Evolutionary conservation across 805 yeast genomes (phyloP), one percentile per base, ranked within the genome.

Genomic region (Hanseniaspora singularis): DNA sequence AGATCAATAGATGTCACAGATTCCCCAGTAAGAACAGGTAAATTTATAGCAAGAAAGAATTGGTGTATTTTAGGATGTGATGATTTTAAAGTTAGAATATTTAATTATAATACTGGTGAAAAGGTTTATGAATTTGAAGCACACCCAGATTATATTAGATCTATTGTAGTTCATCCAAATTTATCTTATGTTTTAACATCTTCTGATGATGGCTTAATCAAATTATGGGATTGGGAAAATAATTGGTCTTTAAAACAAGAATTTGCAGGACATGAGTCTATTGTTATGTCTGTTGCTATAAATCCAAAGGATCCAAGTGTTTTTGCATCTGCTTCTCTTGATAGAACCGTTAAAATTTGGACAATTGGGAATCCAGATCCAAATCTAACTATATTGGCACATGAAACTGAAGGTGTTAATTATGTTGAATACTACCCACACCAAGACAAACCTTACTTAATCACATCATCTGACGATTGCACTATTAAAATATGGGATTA

Each of bases 281-380:
- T 82, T 63, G 88, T 92, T 46, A 87, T 92, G 95, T 77, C 86
- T 46, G 76, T 92, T 45, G 87, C 92, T 38, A 85, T 92, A 71
- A 92, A 92, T 66, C 97, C 98, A 50, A 92, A 89, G 67, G 98
- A 92, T 65, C 86, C 95, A 54, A 87, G 82, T 66, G 89, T 96
- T 33, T 92, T 92, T 72, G 99, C 97, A 1, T 82, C 96, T 14
- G 96, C 95, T 12, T 88, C 95, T 68, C 71, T 92, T 57, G 99
- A 92, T 65, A 80, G 94, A 57, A 88, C 97, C 16, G 95, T 92
- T 49, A 92, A 89, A 64, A 82, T 92, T 52, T 92, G 99, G 99
- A 82, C 94, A 1, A 67, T 92, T 55, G 95, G 95, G 30, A 81
- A 89, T 44, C 65, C 81, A 19, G 73, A 73, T 28, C 95, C 98